Conservation (phyloP, 805 yeast genomes). For the Metschnikowia santaceciliae region DNA sequence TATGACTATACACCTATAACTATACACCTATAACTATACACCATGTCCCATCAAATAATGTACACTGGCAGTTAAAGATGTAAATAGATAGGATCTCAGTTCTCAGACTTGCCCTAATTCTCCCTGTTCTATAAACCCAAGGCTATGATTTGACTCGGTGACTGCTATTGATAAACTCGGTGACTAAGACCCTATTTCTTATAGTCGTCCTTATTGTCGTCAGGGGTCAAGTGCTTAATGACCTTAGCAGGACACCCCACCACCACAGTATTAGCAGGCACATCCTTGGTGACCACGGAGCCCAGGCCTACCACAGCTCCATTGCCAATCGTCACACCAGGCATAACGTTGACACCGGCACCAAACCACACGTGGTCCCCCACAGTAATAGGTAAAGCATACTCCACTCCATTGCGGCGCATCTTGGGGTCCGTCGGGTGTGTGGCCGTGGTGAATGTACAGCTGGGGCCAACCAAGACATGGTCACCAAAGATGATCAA, state of each 20-base stretch:
- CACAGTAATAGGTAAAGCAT: constrained; percentile 52
- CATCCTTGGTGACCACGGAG: constrained; percentile 54
- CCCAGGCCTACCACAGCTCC: constrained; percentile 66
- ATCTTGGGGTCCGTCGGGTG: constrained; percentile 54
- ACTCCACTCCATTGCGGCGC: constrained; percentile 46
- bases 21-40: too few relatives aligned
- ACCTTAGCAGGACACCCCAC: constrained; percentile 64
- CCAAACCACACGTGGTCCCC: constrained; percentile 73
- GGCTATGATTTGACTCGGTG: too few relatives aligned
- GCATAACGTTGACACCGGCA: constrained; percentile 48
- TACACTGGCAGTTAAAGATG: too few relatives aligned
- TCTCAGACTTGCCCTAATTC: too few relatives aligned
- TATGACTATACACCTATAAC: too few relatives aligned
- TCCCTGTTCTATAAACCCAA: too few relatives aligned
- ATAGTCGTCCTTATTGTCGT: constrained; percentile 13
- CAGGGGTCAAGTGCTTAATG: constrained; percentile 26
- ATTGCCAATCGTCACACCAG: constrained; percentile 66
- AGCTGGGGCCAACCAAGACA: constrained; percentile 62
- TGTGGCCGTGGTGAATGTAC: constrained; percentile 55
- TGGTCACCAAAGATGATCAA: constrained; percentile 57
- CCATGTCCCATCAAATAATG: too few relatives aligned
- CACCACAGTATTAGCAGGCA: constrained; percentile 52
- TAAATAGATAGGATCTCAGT: too few relatives aligned
- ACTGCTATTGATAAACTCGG: neutral
- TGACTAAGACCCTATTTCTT: neutral